Conservation (phyloP, 306 rosid species). For the Fagus sylvatica region DNA sequence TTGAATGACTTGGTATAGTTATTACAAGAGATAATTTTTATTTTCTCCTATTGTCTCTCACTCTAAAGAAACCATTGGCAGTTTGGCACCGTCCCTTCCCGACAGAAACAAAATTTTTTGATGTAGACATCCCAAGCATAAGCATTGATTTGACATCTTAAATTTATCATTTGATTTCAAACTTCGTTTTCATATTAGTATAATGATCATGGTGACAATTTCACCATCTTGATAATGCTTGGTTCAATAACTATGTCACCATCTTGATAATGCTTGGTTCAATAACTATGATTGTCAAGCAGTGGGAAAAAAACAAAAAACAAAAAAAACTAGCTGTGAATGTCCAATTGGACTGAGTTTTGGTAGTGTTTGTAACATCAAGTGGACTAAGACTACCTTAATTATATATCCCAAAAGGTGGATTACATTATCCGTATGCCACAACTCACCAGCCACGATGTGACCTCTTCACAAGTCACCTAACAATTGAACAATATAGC, state of each 20-base stretch:
- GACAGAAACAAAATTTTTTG: background rate
- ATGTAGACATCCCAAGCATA: background rate
- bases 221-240: background rate
- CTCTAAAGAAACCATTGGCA: background rate
- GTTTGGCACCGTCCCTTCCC: background rate
- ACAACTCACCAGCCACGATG: slow-evolving; percentile 21
- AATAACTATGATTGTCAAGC: background rate
- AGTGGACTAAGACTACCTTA: background rate
- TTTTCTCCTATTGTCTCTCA: background rate
- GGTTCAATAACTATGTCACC: background rate
- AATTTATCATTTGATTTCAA: background rate
- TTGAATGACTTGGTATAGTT: too few species aligned
- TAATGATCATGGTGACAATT: background rate
- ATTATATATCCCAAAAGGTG: background rate
- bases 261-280: background rate
- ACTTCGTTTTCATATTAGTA: background rate
- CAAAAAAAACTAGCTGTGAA: too few species aligned
- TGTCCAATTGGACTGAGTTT: slow-evolving; percentile 13
- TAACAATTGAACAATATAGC: background rate
- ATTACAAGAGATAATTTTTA: too few species aligned
- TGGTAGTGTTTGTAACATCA: slow-evolving; percentile 1
- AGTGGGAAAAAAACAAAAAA: too few species aligned
- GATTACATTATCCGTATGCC: slow-evolving; percentile 17
- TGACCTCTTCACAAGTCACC: slow-evolving; percentile 17
- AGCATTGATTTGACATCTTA: background rate